Percentiles rank a stretch among this genome's conserved stretches.
These are phyloP conservation scores for Cicer yamashitae DNA, from an alignment of 306 rosid genomes.

Conservation along the genomic window DNA sequence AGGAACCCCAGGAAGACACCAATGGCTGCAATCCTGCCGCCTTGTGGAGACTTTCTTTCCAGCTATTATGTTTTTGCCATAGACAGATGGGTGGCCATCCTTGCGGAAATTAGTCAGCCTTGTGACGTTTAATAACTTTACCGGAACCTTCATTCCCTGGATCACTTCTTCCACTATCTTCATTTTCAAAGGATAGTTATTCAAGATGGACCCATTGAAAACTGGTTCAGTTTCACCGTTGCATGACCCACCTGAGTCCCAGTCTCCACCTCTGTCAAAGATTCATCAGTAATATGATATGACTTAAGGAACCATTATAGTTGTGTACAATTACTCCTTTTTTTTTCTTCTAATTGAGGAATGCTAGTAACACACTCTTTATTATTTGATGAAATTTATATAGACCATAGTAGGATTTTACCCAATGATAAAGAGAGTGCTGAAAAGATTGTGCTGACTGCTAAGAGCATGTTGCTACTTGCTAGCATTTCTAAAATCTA, in stretches of 20 bases:
- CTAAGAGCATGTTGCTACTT: background rate
- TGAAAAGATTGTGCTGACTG: background rate
- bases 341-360: conserved; percentile 2
- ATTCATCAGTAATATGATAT: conserved; percentile 21
- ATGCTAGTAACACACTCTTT: background rate
- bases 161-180: conserved; percentile 83
- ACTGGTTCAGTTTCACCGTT: conserved; percentile 84
- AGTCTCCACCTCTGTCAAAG: conserved; percentile 87
- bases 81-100: conserved; percentile 92
- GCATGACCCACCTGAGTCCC: conserved; percentile 99
- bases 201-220: conserved; percentile 68
- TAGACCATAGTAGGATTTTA: background rate
- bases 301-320: conserved; percentile 15
- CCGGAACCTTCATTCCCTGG: conserved; percentile 74
- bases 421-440: background rate
- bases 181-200: conserved; percentile 89
- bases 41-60: conserved; percentile 63
- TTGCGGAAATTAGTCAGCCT: conserved; percentile 89
- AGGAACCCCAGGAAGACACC: conserved; percentile 98
- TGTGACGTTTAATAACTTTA: conserved; percentile 80
- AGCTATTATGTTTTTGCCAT: conserved; percentile 50
- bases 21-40: conserved; percentile 91
- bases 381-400: background rate
- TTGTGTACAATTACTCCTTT: background rate
- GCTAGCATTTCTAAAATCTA: conserved; percentile 6